Evolutionary conservation across 208 protist genomes (phyloP).

Genomic region (Trypanosomatidae sp.): DNA sequence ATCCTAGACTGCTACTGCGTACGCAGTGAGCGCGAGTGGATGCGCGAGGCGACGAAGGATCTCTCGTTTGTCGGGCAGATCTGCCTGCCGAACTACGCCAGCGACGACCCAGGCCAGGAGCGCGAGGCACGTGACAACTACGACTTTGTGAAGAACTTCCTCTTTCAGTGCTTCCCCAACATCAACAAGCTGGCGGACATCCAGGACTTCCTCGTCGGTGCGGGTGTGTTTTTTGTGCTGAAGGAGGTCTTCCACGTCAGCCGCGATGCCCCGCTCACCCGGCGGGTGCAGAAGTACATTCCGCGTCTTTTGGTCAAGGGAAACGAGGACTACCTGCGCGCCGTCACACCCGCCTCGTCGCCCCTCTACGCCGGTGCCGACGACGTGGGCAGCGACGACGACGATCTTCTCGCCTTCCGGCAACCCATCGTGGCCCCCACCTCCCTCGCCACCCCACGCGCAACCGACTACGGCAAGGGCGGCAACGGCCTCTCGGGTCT

Average conservation of each 20-base stretch:
- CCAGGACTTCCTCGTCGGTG: slow-evolving; percentile 74
- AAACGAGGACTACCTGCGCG: slow-evolving; percentile 5
- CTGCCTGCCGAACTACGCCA: slow-evolving; percentile 70
- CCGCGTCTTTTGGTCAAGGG: slow-evolving; percentile 13
- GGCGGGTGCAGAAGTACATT: slow-evolving; percentile 17
- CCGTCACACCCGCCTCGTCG: slow-evolving; percentile 15
- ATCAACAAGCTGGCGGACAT: slow-evolving; percentile 63
- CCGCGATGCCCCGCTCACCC: slow-evolving; percentile 17
- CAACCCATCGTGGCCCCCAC: too few species aligned
- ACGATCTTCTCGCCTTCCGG: too few species aligned
- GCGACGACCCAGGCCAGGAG: slow-evolving; percentile 75
- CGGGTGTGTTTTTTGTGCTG: slow-evolving; percentile 77
- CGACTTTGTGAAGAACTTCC: slow-evolving; percentile 88
- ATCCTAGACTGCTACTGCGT: slow-evolving; percentile 90
- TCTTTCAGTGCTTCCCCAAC: slow-evolving; percentile 90
- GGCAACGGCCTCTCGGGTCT: slow-evolving; percentile 29
- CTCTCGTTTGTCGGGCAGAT: slow-evolving; percentile 81
- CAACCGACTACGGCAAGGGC: slow-evolving; percentile 6
- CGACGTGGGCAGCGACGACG: neutral
- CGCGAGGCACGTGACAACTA: slow-evolving; percentile 78
- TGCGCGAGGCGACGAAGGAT: slow-evolving; percentile 84
- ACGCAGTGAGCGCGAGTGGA: slow-evolving; percentile 78
- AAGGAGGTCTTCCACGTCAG: slow-evolving; percentile 68
- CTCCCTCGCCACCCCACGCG: too few species aligned
- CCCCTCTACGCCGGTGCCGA: too few species aligned